Percentiles rank a stretch among this genome's conserved stretches.
phyloP scores from a whole-genome alignment of 352 stramenopile genomes.

The Phytophthora agathidicida region DNA sequence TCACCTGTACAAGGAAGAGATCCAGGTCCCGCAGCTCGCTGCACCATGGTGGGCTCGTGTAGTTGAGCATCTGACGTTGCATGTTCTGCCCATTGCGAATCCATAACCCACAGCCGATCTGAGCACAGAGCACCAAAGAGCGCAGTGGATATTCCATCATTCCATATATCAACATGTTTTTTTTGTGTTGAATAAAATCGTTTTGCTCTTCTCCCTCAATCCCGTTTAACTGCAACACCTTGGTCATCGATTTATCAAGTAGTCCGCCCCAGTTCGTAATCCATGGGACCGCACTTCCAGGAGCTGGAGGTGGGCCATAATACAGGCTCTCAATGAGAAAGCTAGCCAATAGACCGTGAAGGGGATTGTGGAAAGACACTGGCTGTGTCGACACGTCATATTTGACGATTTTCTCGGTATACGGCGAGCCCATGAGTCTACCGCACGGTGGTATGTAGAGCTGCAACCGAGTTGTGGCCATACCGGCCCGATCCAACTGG shows the following conservation, averaged over 20 bases:
- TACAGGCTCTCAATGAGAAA: constrained; percentile 85
- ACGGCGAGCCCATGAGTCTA: constrained; percentile 52
- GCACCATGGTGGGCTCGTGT: constrained; percentile 76
- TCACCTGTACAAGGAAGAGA: constrained; percentile 76
- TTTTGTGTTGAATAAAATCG: constrained; percentile 44
- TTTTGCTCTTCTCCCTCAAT: constrained; percentile 29
- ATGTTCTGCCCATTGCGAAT: constrained; percentile 88
- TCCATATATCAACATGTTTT: constrained; percentile 67
- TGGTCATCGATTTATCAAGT: constrained; percentile 54
- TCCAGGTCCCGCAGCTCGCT: constrained; percentile 78
- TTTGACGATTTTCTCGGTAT: constrained; percentile 66
- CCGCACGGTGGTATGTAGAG: constrained; percentile 69
- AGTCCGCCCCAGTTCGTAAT: constrained; percentile 58
- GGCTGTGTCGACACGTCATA: constrained; percentile 74
- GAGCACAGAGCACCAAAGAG: constrained; percentile 73
- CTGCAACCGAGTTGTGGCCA: constrained; percentile 50
- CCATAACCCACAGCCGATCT: constrained; percentile 83
- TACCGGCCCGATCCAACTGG: constrained; percentile 56
- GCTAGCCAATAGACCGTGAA: constrained; percentile 84
- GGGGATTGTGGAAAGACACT: constrained; percentile 91
- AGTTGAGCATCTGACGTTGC: constrained; percentile 82
- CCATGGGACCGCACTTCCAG: constrained; percentile 35
- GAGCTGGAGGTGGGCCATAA: constrained; percentile 42
- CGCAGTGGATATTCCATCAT: constrained; percentile 84
- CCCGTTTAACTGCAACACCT: constrained; percentile 28